Evolutionary conservation across 768 basidiomycete species (phyloP), one percentile per base, ranked within the genome.

Genomic region (Leccinum barrowsii): DNA sequence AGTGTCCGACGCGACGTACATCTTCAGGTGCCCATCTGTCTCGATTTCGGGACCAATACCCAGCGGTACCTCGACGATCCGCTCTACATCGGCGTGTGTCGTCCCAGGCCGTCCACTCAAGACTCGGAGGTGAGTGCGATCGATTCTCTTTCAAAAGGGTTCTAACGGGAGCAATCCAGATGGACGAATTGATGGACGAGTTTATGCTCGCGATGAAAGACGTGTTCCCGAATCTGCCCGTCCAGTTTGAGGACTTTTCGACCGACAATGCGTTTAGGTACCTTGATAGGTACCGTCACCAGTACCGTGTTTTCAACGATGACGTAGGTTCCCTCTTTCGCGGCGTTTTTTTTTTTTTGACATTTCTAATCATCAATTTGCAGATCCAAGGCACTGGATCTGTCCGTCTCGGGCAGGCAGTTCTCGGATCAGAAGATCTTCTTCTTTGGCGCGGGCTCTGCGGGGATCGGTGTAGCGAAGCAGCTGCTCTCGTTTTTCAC

Each of bases 171-270:
- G n/a, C 0, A 5, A 42, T 42, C 40, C 11, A 86, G 84, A 86
- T 87, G 79, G 83, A 85, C 46, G 84, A 73, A 42, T 90, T 90
- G 74, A 85, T 91, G 83, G 82, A 86, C 55, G 84, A 86, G 62
- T 89, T 91, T 72, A 90, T 91, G 85, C 69, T 74, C 13, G 84
- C 86, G 8, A 84, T 87, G 78, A 71, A 74, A 46, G 79, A 82
- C 30, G 80, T 82, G 15, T 89, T 87, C 72, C 89, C 89, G 7
- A 74, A 82, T 5, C 73, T 86, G 51, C 74, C 89, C 62, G 80
- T 90, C n/a, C 88, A 90, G 58, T 89, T 86, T 59, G 86, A 86
- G 61, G 84, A 90, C 68, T 92, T 89, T 68, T 86, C 87, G 52
- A 89, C 87, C 2, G 85, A 90, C 67, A 87, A 87, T 53, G 90